phyloP scores from a whole-genome alignment of 192 early-diverging fungal species.

The Backusella psychrophila region DNA sequence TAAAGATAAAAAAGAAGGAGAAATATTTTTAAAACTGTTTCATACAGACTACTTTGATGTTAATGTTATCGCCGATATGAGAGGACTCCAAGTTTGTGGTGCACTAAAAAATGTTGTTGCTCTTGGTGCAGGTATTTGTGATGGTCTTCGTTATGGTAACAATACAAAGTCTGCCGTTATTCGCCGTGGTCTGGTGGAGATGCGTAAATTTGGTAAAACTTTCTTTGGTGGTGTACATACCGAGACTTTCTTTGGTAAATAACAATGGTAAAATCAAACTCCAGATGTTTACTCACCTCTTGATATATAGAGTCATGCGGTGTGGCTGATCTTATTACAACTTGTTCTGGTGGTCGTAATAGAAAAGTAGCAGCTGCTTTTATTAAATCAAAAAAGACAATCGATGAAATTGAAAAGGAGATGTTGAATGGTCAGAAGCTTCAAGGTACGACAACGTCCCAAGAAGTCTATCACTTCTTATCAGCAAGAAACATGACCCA shows the following conservation, averaged over 20 bases:
- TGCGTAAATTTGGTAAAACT: slow-evolving; percentile 84
- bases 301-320: slow-evolving; percentile 65
- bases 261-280: not conserved
- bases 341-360: slow-evolving; percentile 92
- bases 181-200: slow-evolving; percentile 88
- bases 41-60: slow-evolving; percentile 86
- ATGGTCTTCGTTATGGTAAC: slow-evolving; percentile 69
- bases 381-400: slow-evolving; percentile 53
- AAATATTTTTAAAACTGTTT: slow-evolving; percentile 69
- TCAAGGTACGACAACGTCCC: slow-evolving; percentile 89
- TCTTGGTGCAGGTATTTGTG: slow-evolving; percentile 88
- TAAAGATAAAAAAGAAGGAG: slow-evolving; percentile 64
- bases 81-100: slow-evolving; percentile 95
- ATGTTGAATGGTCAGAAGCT: slow-evolving; percentile 96
- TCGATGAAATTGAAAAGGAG: slow-evolving; percentile 86
- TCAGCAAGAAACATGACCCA: slow-evolving; percentile 26
- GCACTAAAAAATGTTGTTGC: slow-evolving; percentile 97
- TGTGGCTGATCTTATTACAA: slow-evolving; percentile 93
- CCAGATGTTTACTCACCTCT: slow-evolving; percentile 44
- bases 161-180: slow-evolving; percentile 96
- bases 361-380: slow-evolving; percentile 83
- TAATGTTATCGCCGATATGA: slow-evolving; percentile 76
- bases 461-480: slow-evolving; percentile 83
- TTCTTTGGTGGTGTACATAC: slow-evolving; percentile 80
- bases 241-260: slow-evolving; percentile 89